Base-by-base conservation (phyloP, 768 basidiomycete species). In the Trametes meyenii region DNA sequence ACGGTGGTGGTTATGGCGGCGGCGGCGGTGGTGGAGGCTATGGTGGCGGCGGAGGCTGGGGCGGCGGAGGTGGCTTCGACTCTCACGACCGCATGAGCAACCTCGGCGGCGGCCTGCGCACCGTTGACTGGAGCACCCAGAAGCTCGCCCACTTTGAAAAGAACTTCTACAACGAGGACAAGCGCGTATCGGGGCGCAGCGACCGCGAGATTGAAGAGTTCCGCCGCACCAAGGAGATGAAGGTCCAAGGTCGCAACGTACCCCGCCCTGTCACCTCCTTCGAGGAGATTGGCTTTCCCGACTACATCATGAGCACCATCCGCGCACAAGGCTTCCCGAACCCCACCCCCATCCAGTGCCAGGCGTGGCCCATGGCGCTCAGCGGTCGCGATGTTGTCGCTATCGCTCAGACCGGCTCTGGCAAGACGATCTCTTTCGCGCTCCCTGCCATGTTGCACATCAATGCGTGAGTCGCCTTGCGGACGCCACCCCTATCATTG, bases 401-500 rank as follows among this genome's bases (percentile, higher is more conserved):
- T 57, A 94, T 99, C 68, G 96, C 97, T 39, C 96, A 98, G 76
- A 99, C 97, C 10, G 97, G 97, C 58, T 96, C 93, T 75, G 97
- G 97, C 59, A 99, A 99, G 80, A 99, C 97, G 7, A 98, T 99
- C 58, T 87, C 96, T 11, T 99, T 99, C 73, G 96, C 97, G 57
- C 87, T 99, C 46, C 97, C 97, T 42, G 96, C 97, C 51, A 99
- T 98, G 96, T 82, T 99, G 36, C 97, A 99, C 77, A 99, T 99
- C 79, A 99, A 98, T 84, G 97, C 97, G 92, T 94, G 71, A 66
- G 91, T 80, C 29, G 51, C 60, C 42, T 39, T 21, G 33, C 36
- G 29, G 16, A 16, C 64, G 51, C 33, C 53, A 66, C 24, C 12
- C 16, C 13, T 43, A 19, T 51, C 26, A 26, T 21, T 13, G 21